Percentiles rank a stretch among this genome's conserved stretches.
Evolutionary conservation across 1,284 basidiomycete genomes (phyloP).

Genomic region (Microbotryomycetes sp.): DNA sequence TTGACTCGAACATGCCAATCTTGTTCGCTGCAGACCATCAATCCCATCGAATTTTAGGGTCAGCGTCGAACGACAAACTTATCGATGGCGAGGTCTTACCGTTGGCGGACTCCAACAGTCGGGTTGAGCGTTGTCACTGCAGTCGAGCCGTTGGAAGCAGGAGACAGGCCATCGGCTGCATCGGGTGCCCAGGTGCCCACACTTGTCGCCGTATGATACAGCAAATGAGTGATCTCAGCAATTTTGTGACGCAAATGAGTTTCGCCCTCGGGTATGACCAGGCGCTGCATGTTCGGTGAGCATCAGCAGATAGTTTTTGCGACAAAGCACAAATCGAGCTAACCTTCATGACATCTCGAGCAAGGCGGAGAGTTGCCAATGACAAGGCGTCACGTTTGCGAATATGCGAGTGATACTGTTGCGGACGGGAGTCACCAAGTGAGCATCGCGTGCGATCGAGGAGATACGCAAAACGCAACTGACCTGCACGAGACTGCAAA

Average conservation of each 20-base stretch:
- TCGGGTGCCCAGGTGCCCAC: conserved; percentile 35
- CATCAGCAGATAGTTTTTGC: conserved; percentile 32
- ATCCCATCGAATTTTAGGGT: no score
- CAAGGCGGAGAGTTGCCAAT: conserved; percentile 63
- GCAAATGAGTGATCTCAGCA: conserved; percentile 79
- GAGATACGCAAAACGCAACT: conserved; percentile 35
- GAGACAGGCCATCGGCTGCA: conserved; percentile 28
- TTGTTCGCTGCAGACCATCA: conserved; percentile 21
- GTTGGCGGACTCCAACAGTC: conserved; percentile 27
- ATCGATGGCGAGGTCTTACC: background rate
- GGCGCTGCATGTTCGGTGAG: conserved; percentile 38
- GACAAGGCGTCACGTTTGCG: conserved; percentile 69
- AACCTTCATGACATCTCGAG: conserved; percentile 70
- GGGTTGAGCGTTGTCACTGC: conserved; percentile 31
- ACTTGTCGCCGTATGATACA: conserved; percentile 71
- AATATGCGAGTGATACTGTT: conserved; percentile 85
- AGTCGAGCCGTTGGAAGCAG: conserved; percentile 22
- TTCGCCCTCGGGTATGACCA: conserved; percentile 37
- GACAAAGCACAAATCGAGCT: conserved; percentile 22
- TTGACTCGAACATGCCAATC: conserved; percentile 30
- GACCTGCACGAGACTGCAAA: conserved; percentile 83
- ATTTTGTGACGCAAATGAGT: conserved; percentile 54
- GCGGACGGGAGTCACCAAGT: background rate
- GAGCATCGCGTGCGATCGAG: conserved; percentile 6
- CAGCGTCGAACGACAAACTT: background rate